Conservation (phyloP, 208 protist genomes). For the Acanthamoeba castellanii region DNA sequence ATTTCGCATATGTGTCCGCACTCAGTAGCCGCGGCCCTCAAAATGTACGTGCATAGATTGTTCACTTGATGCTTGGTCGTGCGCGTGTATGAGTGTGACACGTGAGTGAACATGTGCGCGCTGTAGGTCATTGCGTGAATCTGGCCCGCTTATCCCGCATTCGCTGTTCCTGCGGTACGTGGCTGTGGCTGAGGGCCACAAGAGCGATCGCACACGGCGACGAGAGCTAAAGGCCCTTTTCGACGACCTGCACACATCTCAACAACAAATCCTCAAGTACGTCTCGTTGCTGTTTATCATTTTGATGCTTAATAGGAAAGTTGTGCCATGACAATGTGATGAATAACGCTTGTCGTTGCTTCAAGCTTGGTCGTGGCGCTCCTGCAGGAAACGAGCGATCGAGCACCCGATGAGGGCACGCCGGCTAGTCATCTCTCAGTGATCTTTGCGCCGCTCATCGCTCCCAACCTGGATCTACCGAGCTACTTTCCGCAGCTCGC, state of each 20-base stretch:
- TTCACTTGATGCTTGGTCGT: neutral
- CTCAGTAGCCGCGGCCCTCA: neutral
- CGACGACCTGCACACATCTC: neutral
- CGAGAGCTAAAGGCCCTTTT: neutral
- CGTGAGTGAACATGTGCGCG: neutral
- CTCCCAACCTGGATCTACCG: neutral
- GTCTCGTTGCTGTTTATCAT: neutral
- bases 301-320: too few relatives aligned
- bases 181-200: conserved; percentile 41
- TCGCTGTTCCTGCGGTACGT: conserved; percentile 24
- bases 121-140: neutral
- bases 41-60: neutral
- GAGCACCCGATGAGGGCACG: neutral
- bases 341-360: neutral
- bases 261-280: neutral
- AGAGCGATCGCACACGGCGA: neutral
- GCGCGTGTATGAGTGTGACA: neutral
- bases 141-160: neutral
- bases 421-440: neutral
- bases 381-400: neutral
- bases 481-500: conserved; percentile 10
- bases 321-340: too few relatives aligned
- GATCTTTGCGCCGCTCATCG: neutral
- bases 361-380: neutral
- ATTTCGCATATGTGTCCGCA: neutral